Conservation (phyloP, 352 stramenopile genomes). For the Peronospora belbahrii region DNA sequence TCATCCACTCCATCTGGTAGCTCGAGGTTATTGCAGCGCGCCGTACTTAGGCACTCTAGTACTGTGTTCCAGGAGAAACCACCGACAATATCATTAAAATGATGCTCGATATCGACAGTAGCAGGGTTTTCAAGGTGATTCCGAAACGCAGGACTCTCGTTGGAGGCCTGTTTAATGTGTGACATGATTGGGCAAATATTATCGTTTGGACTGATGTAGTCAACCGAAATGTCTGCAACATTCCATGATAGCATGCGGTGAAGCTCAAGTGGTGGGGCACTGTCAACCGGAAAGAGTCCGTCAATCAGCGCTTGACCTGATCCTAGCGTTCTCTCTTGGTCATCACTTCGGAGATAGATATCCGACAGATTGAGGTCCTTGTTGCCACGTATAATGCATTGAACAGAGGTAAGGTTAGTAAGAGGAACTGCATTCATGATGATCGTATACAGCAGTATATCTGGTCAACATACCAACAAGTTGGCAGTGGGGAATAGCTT, state of each 20-base stretch:
- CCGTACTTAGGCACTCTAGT: constrained; percentile 77
- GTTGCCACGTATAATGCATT: not conserved
- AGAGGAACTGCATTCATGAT: not conserved
- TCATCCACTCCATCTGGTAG: constrained; percentile 60
- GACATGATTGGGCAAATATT: constrained; percentile 73
- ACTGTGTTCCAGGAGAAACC: constrained; percentile 76
- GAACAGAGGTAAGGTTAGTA: not conserved
- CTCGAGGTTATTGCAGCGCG: constrained; percentile 67
- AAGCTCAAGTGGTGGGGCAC: constrained; percentile 33
- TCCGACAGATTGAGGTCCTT: constrained; percentile 38
- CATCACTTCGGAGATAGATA: constrained; percentile 79
- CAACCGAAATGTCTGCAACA: constrained; percentile 62
- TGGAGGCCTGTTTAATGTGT: constrained; percentile 56
- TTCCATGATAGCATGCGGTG: constrained; percentile 70
- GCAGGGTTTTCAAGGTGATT: constrained; percentile 37
- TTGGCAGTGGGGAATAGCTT: constrained; percentile 66
- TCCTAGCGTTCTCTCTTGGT: constrained; percentile 75
- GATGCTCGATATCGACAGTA: constrained; percentile 40
- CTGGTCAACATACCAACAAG: constrained; percentile 38
- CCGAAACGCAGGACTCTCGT: constrained; percentile 46
- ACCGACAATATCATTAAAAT: constrained; percentile 58
- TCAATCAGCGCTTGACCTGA: constrained; percentile 80
- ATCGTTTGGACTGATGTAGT: constrained; percentile 76
- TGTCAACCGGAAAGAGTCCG: constrained; percentile 63
- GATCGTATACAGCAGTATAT: not conserved